Conservation (phyloP, 176 grass and related monocot genomes). For the Eleusine coracana region DNA sequence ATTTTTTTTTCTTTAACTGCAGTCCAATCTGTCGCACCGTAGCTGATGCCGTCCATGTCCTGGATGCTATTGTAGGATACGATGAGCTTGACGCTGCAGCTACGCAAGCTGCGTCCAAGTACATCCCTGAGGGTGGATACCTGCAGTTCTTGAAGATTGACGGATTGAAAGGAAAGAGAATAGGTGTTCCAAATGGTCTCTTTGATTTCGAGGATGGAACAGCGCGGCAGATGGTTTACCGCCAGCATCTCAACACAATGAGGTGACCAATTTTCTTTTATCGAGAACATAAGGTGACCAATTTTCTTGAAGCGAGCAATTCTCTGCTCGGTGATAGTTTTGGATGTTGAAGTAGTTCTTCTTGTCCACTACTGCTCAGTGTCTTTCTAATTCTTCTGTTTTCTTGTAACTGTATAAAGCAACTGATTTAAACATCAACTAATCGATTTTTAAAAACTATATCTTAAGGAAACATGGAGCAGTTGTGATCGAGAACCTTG, state of each 20-base stretch:
- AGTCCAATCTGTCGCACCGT: slow-evolving; percentile 70
- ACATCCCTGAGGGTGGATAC: slow-evolving; percentile 64
- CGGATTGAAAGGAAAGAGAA: slow-evolving; percentile 55
- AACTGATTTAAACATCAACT: neutral
- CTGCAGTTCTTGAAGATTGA: slow-evolving; percentile 57
- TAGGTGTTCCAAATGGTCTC: slow-evolving; percentile 43
- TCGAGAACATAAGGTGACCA: slow-evolving; percentile 3
- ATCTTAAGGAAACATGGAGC: slow-evolving; percentile 49
- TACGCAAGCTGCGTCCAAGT: slow-evolving; percentile 43
- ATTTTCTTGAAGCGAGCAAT: neutral
- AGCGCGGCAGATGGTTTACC: slow-evolving; percentile 30
- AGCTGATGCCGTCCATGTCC: slow-evolving; percentile 55
- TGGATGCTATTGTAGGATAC: slow-evolving; percentile 61
- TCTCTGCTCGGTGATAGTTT: neutral
- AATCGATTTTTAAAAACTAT: neutral
- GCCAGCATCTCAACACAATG: slow-evolving; percentile 53
- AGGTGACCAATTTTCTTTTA: slow-evolving; percentile 2
- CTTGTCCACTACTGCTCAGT: neutral
- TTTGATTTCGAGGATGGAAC: slow-evolving; percentile 42
- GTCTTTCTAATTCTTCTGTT: too few species aligned
- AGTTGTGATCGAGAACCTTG: slow-evolving; percentile 54
- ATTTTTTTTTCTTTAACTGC: neutral
- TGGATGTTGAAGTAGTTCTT: neutral
- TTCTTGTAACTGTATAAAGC: too few species aligned
- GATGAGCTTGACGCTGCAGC: slow-evolving; percentile 45